Evolutionary conservation across 2,329 filamentous ascomycete genomes (phyloP).

Genomic region (Scedosporium dehoogii): DNA sequence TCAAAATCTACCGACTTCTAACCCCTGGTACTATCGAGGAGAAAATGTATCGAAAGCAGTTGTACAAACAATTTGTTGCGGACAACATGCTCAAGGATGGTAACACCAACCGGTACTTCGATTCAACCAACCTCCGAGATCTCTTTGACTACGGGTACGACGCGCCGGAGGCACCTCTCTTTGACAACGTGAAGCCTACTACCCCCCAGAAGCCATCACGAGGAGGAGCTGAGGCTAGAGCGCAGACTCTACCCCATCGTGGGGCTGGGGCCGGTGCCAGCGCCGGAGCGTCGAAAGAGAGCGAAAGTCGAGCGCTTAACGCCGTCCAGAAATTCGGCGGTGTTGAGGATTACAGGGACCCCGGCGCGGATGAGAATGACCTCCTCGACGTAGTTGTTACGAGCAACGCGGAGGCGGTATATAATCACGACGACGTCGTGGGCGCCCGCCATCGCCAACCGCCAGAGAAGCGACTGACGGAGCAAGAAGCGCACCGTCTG

Average conservation of each 20-base stretch:
- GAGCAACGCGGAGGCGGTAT: constrained; percentile 76
- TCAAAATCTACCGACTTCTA: constrained; percentile 96
- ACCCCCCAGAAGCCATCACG: background rate
- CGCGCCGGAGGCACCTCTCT: background rate
- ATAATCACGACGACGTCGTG: constrained; percentile 89
- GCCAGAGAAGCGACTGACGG: constrained; percentile 69
- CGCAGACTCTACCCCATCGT: background rate
- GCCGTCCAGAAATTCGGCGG: constrained; percentile 35
- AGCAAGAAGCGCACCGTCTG: constrained; percentile 43
- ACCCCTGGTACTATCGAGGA: constrained; percentile 96
- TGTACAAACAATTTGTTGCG: constrained; percentile 95
- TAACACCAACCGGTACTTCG: constrained; percentile 85
- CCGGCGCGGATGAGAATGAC: constrained; percentile 50
- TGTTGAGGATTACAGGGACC: constrained; percentile 52
- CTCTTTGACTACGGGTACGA: constrained; percentile 56
- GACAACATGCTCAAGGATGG: constrained; percentile 95
- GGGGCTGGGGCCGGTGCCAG: constrained; percentile 3
- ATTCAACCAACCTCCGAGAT: constrained; percentile 82
- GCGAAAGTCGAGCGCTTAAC: constrained; percentile 5
- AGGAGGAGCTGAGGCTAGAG: too few species aligned
- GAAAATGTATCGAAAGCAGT: constrained; percentile 97
- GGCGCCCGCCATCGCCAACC: constrained; percentile 61
- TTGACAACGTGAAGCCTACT: background rate
- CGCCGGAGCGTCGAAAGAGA: constrained; percentile 18
- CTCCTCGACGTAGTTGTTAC: constrained; percentile 87